Conservation (phyloP, 495 filamentous ascomycete species). For the Aspergillus steynii region DNA sequence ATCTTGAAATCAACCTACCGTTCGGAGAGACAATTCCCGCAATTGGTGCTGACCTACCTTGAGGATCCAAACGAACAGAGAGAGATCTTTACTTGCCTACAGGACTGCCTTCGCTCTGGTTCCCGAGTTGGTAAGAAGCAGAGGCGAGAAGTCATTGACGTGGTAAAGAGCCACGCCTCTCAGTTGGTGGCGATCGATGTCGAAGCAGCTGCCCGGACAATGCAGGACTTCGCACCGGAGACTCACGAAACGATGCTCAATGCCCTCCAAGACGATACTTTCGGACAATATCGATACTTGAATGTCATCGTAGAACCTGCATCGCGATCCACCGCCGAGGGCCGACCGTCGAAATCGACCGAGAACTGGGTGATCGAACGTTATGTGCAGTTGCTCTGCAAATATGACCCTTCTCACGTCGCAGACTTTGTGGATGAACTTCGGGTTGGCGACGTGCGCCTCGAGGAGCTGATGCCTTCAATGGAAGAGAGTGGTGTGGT, state of each 20-base stretch:
- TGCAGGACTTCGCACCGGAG: conserved; percentile 65
- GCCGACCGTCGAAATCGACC: conserved; percentile 25
- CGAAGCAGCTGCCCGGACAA: conserved; percentile 63
- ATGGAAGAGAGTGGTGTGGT: conserved; percentile 89
- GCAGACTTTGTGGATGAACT: conserved; percentile 80
- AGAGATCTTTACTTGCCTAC: conserved; percentile 74
- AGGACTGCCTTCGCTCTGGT: conserved; percentile 74
- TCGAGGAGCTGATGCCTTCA: conserved; percentile 78
- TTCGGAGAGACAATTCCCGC: conserved; percentile 75
- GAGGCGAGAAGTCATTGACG: conserved; percentile 67
- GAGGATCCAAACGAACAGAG: conserved; percentile 77
- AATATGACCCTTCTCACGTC: conserved; percentile 77
- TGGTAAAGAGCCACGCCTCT: conserved; percentile 66
- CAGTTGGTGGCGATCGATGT: conserved; percentile 73
- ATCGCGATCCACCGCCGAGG: conserved; percentile 39
- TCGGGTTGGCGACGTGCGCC: conserved; percentile 74
- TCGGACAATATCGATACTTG: conserved; percentile 76
- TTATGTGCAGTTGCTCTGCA: conserved; percentile 89
- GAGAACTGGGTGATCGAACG: conserved; percentile 68
- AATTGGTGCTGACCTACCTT: conserved; percentile 78
- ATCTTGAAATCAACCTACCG: conserved; percentile 89
- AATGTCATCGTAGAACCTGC: conserved; percentile 72
- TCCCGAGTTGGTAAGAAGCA: conserved; percentile 74
- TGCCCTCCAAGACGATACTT: conserved; percentile 61
- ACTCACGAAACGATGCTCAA: conserved; percentile 71